Evolutionary conservation across 2,329 filamentous ascomycete genomes (phyloP).

Genomic region (Blastomyces gilchristii): DNA sequence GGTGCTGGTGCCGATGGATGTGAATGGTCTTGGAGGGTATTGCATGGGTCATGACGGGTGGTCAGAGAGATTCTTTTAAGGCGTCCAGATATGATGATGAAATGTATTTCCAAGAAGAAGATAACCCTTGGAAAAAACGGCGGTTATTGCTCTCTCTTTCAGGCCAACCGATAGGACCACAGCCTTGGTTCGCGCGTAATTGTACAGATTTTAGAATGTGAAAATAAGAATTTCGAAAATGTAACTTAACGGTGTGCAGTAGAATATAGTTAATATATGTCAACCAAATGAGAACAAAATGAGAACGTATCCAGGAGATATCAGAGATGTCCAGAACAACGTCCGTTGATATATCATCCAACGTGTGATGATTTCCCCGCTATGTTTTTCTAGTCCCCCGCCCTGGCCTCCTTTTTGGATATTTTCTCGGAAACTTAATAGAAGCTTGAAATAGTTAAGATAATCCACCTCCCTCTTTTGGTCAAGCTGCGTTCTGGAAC

Average conservation of each 20-base stretch:
- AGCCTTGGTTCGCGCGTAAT: not conserved
- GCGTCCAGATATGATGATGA: not conserved
- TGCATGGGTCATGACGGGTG: constrained; percentile 15
- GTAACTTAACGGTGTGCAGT: not conserved
- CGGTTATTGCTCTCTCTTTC: not conserved
- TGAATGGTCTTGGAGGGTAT: constrained; percentile 22
- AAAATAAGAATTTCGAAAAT: not conserved
- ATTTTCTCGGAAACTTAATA: not conserved
- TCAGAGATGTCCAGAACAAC: not conserved
- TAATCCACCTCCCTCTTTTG: not conserved
- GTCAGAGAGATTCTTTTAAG: not conserved
- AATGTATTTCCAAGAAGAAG: not conserved
- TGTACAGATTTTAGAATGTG: not conserved
- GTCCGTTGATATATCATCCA: not conserved
- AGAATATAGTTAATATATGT: not conserved
- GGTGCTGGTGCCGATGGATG: constrained; percentile 28
- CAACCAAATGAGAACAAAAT: not conserved
- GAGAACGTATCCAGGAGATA: not conserved
- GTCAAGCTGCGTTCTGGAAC: not conserved
- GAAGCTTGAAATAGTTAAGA: not conserved
- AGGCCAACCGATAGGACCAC: too few species aligned
- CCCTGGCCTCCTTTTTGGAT: not conserved
- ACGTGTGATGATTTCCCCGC: not conserved
- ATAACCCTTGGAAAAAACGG: not conserved
- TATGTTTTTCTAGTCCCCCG: not conserved